phyloP scores from a whole-genome alignment of 345 rosid genomes.

The Citrus unshiu region DNA sequence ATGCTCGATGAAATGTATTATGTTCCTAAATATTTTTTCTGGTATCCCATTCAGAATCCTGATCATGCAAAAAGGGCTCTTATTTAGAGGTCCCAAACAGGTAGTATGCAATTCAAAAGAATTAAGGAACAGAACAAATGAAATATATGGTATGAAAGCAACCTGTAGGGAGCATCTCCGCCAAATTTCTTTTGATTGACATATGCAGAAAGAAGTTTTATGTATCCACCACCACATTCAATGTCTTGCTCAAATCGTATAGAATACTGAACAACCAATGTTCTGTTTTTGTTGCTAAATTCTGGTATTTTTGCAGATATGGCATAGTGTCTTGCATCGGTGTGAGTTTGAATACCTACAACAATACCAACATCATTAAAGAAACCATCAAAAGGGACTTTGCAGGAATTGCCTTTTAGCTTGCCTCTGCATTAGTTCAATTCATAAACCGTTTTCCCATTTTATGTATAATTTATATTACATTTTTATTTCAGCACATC shows the following conservation, averaged over 20 bases:
- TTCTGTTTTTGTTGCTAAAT: slow-evolving; percentile 46
- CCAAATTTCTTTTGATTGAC: slow-evolving; percentile 43
- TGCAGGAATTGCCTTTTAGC: not conserved
- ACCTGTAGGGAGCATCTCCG: slow-evolving; percentile 51
- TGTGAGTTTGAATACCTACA: slow-evolving; percentile 37
- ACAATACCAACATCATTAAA: not conserved
- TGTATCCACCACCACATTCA: slow-evolving; percentile 54
- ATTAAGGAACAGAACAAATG: not conserved
- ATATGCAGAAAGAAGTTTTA: slow-evolving; percentile 43
- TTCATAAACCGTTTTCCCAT: not conserved
- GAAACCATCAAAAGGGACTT: not conserved
- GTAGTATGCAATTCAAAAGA: not conserved
- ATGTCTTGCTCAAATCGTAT: slow-evolving; percentile 54
- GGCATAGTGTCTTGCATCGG: slow-evolving; percentile 40
- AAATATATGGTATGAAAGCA: not conserved
- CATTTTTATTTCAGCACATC: not conserved
- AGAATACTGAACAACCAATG: slow-evolving; percentile 54
- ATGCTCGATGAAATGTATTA: too few species aligned
- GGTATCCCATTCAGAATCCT: not conserved
- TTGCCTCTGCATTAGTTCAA: not conserved
- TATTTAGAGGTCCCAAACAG: not conserved
- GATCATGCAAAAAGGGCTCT: not conserved
- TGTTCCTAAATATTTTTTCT: not conserved
- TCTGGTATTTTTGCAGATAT: slow-evolving; percentile 54
- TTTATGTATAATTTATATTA: not conserved